These are phyloP conservation scores for Microdochium trichocladiopsis DNA, from an alignment of 2,329 filamentous ascomycete species.

Conservation along the genomic window DNA sequence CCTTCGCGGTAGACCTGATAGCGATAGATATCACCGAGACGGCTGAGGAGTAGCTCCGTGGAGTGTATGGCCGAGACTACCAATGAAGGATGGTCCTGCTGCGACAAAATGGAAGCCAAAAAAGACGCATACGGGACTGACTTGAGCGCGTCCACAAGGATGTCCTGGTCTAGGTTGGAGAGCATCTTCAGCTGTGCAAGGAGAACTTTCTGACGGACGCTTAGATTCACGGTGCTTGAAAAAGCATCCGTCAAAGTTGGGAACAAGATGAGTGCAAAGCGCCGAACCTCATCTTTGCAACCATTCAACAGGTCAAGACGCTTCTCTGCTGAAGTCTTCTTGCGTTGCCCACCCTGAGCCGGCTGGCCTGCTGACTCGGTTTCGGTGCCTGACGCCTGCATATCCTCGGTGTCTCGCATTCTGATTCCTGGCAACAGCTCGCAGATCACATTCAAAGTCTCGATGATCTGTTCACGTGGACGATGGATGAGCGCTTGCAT, in stretches of 20 bases:
- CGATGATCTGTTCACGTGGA: conserved; percentile 90
- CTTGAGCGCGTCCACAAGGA: conserved; percentile 78
- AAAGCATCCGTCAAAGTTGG: conserved; percentile 95
- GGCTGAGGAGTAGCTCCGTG: conserved; percentile 77
- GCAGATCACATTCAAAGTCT: conserved; percentile 95
- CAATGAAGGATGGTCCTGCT: conserved; percentile 84
- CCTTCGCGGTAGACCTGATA: conserved; percentile 98
- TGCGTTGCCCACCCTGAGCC: conserved; percentile 27
- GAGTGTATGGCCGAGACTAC: conserved; percentile 85
- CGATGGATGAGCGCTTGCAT: conserved; percentile 98
- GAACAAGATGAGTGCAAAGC: conserved; percentile 88
- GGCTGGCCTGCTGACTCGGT: conserved; percentile 28
- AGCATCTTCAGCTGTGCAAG: conserved; percentile 97
- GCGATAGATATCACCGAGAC: conserved; percentile 81
- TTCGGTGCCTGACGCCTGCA: conserved; percentile 15
- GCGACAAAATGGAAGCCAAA: conserved; percentile 87
- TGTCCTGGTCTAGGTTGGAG: conserved; percentile 79
- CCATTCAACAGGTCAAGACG: conserved; percentile 71
- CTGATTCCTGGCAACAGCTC: conserved; percentile 79
- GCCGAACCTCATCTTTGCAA: conserved; percentile 82
- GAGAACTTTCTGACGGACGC: conserved; percentile 89
- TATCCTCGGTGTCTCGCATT: conserved; percentile 36
- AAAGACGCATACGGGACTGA: conserved; percentile 94
- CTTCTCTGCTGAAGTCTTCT: conserved; percentile 65
- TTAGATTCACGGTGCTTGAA: conserved; percentile 93